These are phyloP conservation scores for Rosa multiflora DNA, from an alignment of 306 rosid genomes.

Conservation along the genomic window DNA sequence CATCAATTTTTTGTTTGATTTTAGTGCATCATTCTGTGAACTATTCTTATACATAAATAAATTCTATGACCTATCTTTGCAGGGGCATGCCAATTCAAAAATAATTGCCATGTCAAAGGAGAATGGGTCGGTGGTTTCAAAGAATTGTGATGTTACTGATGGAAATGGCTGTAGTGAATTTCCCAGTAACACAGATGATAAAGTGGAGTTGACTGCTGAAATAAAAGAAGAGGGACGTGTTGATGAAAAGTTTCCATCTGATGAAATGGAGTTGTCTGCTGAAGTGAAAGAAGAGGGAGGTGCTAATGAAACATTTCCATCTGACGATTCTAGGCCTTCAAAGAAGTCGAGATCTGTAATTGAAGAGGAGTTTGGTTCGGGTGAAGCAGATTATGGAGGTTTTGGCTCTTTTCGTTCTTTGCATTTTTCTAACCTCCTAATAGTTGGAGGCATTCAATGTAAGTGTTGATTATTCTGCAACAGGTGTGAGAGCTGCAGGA, in stretches of 20 bases:
- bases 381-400: slow-evolving; percentile 58
- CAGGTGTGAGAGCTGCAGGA: slow-evolving; percentile 42
- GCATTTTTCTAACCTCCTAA: neutral
- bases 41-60: neutral
- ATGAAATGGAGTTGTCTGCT: slow-evolving; percentile 48
- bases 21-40: neutral
- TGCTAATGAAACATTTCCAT: slow-evolving; percentile 32
- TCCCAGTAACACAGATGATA: slow-evolving; percentile 31
- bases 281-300: slow-evolving; percentile 37
- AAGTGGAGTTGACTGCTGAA: slow-evolving; percentile 45
- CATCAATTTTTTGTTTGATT: neutral
- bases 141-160: slow-evolving; percentile 37
- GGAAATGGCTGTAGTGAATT: slow-evolving; percentile 46
- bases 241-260: slow-evolving; percentile 37
- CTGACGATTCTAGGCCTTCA: slow-evolving; percentile 47
- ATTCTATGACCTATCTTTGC: neutral
- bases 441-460: slow-evolving; percentile 6
- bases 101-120: slow-evolving; percentile 30
- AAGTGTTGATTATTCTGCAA: slow-evolving; percentile 18
- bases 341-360: slow-evolving; percentile 59
- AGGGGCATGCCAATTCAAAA: slow-evolving; percentile 48
- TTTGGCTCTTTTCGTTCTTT: slow-evolving; percentile 12
- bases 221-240: slow-evolving; percentile 29
- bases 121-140: slow-evolving; percentile 30
- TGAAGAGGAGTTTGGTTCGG: slow-evolving; percentile 34